Evolutionary conservation across 768 basidiomycete genomes (phyloP).

Genomic region (Tylopilus balloui): DNA sequence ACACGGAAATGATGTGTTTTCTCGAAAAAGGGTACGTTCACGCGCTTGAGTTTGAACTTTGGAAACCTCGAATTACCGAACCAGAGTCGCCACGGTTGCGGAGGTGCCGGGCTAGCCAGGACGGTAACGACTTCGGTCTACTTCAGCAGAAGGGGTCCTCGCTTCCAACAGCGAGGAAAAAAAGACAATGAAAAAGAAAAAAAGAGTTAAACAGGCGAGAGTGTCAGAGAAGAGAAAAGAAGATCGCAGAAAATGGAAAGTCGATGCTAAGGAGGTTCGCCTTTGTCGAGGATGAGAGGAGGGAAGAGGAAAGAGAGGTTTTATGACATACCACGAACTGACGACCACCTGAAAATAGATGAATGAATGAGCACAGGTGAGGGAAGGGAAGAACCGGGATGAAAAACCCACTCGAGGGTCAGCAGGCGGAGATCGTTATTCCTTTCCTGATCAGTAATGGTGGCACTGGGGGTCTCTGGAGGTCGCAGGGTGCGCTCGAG

Average conservation of each 20-base stretch:
- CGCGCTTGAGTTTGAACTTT: conserved; percentile 23
- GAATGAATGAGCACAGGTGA: conserved; percentile 15
- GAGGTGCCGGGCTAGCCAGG: conserved; percentile 58
- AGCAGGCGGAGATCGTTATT: conserved; percentile 78
- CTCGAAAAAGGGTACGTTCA: conserved; percentile 24
- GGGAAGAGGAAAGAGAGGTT: conserved; percentile 1
- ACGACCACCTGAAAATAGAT: conserved; percentile 59
- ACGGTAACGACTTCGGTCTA: conserved; percentile 44
- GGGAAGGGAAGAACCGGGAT: conserved; percentile 17
- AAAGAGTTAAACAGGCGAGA: not conserved
- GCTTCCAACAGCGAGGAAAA: conserved; percentile 67
- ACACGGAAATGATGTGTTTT: conserved; percentile 23
- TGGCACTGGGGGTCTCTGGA: conserved; percentile 41
- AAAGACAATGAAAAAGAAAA: conserved; percentile 33
- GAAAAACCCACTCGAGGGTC: conserved; percentile 63
- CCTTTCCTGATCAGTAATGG: conserved; percentile 72
- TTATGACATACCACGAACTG: conserved; percentile 59
- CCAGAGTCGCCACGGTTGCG: conserved; percentile 70
- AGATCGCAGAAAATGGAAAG: conserved; percentile 5
- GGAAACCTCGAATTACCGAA: conserved; percentile 57
- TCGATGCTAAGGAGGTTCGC: conserved; percentile 74
- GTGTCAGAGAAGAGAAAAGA: conserved; percentile 9
- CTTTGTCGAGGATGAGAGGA: conserved; percentile 36
- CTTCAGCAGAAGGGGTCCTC: conserved; percentile 66
- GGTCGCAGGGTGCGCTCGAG: conserved; percentile 32